These are phyloP conservation scores for Nelumbo lutea DNA, from an alignment of 164 flowering plant species.

Conservation along the genomic window DNA sequence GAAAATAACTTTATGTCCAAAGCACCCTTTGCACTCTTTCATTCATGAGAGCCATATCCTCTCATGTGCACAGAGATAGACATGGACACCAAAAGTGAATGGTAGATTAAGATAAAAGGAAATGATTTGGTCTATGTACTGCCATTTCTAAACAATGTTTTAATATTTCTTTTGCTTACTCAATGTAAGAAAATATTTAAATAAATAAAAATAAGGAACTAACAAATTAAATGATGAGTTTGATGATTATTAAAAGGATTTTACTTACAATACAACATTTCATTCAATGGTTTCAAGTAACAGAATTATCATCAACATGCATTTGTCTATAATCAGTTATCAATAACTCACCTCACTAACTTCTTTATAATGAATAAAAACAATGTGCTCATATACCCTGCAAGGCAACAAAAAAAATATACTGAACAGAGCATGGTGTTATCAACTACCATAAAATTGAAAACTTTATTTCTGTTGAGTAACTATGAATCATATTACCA, in stretches of 20 bases:
- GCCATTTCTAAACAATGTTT: no score
- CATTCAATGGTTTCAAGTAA: background rate
- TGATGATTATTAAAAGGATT: background rate
- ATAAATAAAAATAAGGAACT: background rate
- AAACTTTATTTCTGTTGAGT: no score
- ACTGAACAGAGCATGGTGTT: no score
- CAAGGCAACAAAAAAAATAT: conserved; percentile 11
- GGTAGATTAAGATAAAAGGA: no score
- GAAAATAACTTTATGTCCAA: background rate
- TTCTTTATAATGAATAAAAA: conserved; percentile 92
- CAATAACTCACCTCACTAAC: conserved; percentile 50
- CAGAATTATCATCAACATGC: background rate
- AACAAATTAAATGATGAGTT: background rate
- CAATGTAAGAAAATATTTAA: background rate
- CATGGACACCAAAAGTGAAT: no score
- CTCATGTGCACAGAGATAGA: no score
- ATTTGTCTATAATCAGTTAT: conserved; percentile 1
- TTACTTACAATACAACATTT: background rate
- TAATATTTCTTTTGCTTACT: no score
- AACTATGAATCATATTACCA: no score
- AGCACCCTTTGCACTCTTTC: background rate
- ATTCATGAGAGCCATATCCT: no score
- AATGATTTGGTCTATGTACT: no score
- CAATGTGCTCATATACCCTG: conserved; percentile 89
- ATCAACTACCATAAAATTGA: no score